Percentiles rank a stretch among this genome's conserved stretches.
Conservation (phyloP, 352 stramenopile genomes). For the Globisporangium acanthophoron region DNA sequence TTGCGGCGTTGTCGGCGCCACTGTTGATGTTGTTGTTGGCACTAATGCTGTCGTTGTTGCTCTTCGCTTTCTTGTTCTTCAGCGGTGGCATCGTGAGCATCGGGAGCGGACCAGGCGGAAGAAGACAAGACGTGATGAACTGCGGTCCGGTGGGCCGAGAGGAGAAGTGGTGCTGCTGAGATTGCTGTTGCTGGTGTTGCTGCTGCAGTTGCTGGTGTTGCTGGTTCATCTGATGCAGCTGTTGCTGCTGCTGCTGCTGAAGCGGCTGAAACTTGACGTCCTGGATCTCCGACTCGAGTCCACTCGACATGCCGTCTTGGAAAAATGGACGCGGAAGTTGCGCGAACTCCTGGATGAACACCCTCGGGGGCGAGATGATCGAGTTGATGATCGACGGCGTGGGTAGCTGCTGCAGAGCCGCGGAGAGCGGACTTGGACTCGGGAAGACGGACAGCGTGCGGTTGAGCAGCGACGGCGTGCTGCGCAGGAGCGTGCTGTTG, state of each 20-base stretch:
- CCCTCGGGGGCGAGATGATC: slow-evolving; percentile 65
- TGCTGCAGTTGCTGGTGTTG: neutral
- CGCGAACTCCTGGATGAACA: slow-evolving; percentile 76
- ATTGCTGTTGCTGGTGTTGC: slow-evolving; percentile 6
- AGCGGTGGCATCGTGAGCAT: slow-evolving; percentile 71
- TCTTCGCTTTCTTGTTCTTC: slow-evolving; percentile 54
- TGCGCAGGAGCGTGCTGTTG: slow-evolving; percentile 45
- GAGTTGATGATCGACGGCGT: slow-evolving; percentile 56
- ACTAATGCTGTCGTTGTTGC: slow-evolving; percentile 10
- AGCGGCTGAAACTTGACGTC: slow-evolving; percentile 17
- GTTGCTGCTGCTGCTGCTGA: neutral
- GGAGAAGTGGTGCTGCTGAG: slow-evolving; percentile 16
- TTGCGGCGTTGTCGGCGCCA: neutral
- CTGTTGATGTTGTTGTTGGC: slow-evolving; percentile 4
- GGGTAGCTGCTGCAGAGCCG: slow-evolving; percentile 14
- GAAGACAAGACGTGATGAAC: slow-evolving; percentile 38
- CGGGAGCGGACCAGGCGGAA: slow-evolving; percentile 46
- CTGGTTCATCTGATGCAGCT: neutral
- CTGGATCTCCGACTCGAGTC: slow-evolving; percentile 19
- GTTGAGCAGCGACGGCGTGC: slow-evolving; percentile 54
- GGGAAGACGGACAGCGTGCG: slow-evolving; percentile 26
- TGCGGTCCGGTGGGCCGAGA: slow-evolving; percentile 7
- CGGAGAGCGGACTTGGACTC: slow-evolving; percentile 32
- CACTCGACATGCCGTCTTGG: slow-evolving; percentile 27
- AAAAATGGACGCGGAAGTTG: slow-evolving; percentile 61